A percentile compares a stretch with the other conserved stretches of the same genome.
These are phyloP conservation scores for Populus hybrid DNA, from an alignment of 441 rosid species.

Conservation along the genomic window DNA sequence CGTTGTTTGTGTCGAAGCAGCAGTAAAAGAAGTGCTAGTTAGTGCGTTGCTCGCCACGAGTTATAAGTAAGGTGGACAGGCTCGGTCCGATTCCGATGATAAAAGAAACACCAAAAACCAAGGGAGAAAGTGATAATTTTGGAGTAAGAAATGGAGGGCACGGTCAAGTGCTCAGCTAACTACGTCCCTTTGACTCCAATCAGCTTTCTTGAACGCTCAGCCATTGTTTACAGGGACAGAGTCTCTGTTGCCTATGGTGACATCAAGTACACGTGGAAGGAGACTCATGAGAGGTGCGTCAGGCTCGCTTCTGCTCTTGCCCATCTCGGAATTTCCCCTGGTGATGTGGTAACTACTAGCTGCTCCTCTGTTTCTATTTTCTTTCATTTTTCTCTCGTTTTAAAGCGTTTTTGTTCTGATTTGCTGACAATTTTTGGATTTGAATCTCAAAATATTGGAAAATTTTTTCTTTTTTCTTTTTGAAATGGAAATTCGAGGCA, in stretches of 20 bases:
- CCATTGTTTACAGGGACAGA: conserved; percentile 56
- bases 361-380: background rate
- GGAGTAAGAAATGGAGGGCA: conserved; percentile 39
- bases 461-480: background rate
- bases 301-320: conserved; percentile 65
- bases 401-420: background rate
- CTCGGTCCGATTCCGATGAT: background rate
- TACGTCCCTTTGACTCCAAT: conserved; percentile 60
- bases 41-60: background rate
- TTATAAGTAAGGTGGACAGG: background rate
- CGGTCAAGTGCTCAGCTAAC: conserved; percentile 53
- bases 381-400: background rate
- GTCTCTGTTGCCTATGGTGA: conserved; percentile 56
- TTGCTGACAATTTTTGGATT: background rate
- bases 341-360: conserved; percentile 49
- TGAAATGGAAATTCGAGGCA: background rate
- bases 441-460: background rate
- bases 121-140: background rate
- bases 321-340: conserved; percentile 41
- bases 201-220: conserved; percentile 76
- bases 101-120: too few relatives aligned
- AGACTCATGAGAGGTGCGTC: conserved; percentile 65
- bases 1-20: too few relatives aligned
- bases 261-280: conserved; percentile 63
- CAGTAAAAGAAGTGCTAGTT: too few relatives aligned